Conservation (phyloP, 345 rosid species). For the Pseudoturritis turrita region DNA sequence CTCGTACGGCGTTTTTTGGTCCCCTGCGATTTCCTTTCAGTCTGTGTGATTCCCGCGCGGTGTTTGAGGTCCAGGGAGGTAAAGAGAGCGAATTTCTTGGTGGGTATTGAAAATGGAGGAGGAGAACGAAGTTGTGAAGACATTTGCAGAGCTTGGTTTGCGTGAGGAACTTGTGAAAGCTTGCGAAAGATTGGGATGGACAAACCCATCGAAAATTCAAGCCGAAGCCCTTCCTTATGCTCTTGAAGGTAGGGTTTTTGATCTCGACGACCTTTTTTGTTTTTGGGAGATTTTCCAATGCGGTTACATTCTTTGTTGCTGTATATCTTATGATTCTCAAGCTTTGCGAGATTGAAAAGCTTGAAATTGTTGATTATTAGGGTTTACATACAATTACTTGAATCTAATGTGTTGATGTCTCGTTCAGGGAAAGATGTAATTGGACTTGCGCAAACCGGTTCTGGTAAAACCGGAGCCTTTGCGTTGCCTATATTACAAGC, state of each 20-base stretch:
- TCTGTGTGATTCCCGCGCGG: background rate
- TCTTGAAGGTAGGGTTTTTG: slow-evolving; percentile 64
- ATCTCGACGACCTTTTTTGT: too few relatives aligned
- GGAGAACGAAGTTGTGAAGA: slow-evolving; percentile 55
- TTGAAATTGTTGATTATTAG: background rate
- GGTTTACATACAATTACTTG: background rate
- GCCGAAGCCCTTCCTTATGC: slow-evolving; percentile 83
- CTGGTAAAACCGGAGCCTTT: slow-evolving; percentile 96
- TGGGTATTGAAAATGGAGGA: slow-evolving; percentile 34
- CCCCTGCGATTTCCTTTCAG: background rate
- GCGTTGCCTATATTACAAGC: slow-evolving; percentile 88
- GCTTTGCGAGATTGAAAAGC: slow-evolving; percentile 1
- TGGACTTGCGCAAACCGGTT: slow-evolving; percentile 92
- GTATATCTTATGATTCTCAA: too few relatives aligned
- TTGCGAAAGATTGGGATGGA: slow-evolving; percentile 75
- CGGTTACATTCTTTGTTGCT: too few relatives aligned
- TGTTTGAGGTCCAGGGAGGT: background rate
- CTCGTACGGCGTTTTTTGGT: background rate
- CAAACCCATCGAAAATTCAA: slow-evolving; percentile 73
- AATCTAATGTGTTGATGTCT: slow-evolving; percentile 11
- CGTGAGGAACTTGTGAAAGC: slow-evolving; percentile 68
- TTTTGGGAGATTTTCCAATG: background rate
- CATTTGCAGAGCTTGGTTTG: slow-evolving; percentile 66
- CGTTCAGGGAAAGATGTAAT: slow-evolving; percentile 78
- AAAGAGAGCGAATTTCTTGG: background rate